phyloP scores from a whole-genome alignment of 345 rosid genomes.

The Geranium rotundifolium region DNA sequence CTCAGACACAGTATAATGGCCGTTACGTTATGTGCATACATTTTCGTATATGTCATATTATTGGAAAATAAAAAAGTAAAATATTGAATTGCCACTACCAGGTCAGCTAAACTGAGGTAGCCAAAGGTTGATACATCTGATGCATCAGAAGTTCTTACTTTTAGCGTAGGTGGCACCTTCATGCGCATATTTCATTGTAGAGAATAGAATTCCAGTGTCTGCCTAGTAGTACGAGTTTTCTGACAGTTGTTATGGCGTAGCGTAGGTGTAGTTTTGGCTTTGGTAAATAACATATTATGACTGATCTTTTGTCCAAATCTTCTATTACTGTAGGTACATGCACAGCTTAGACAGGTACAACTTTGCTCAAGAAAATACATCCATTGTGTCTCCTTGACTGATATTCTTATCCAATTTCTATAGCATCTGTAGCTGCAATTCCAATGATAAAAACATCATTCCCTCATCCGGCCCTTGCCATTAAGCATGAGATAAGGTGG shows the following conservation, averaged over 20 bases:
- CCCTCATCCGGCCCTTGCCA: background rate
- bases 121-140: background rate
- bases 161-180: too few species aligned
- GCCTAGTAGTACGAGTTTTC: background rate
- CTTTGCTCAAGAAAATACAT: background rate
- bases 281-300: too few species aligned
- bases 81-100: background rate
- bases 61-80: background rate
- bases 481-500: background rate
- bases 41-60: background rate
- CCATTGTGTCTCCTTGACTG: background rate
- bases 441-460: too few species aligned
- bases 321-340: too few species aligned
- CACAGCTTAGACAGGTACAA: background rate
- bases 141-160: background rate
- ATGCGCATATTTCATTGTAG: background rate
- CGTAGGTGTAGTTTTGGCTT: background rate
- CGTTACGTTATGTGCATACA: background rate
- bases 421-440: background rate
- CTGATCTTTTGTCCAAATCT: too few species aligned
- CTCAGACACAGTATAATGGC: background rate
- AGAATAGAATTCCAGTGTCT: background rate
- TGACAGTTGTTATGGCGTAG: background rate
- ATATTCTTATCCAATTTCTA: too few species aligned
- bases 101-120: background rate